These are phyloP conservation scores for Puccinia sorghi DNA, from an alignment of 1,284 basidiomycete species.

Conservation along the genomic window DNA sequence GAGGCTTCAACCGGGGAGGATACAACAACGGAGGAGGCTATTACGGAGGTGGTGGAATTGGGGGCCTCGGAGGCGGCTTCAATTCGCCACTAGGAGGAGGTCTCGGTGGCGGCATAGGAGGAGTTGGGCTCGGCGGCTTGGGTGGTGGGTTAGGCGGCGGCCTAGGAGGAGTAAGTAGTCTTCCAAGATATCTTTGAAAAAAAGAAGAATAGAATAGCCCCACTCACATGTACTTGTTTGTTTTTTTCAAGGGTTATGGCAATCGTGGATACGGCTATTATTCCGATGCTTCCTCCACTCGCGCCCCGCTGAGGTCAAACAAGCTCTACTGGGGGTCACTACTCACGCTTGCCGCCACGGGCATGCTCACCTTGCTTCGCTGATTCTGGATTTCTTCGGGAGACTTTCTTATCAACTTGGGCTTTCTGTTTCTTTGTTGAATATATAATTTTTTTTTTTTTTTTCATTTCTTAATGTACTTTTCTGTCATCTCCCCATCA, in stretches of 20 bases:
- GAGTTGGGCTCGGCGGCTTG: not conserved
- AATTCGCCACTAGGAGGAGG: not conserved
- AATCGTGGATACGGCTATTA: not conserved
- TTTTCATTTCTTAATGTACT: not conserved
- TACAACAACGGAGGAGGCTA: not conserved
- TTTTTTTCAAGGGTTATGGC: not conserved
- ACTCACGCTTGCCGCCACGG: not conserved
- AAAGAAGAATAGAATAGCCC: not conserved
- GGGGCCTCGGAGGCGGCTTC: not conserved
- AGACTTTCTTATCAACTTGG: not conserved
- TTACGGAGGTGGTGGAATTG: not conserved
- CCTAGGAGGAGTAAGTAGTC: not conserved
- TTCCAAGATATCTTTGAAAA: too few relatives aligned
- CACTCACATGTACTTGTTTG: not conserved
- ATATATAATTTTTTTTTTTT: not conserved
- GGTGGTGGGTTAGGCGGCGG: not conserved
- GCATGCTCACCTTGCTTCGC: not conserved
- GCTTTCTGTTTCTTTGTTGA: slow-evolving; percentile 3
- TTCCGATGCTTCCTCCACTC: slow-evolving; percentile 3
- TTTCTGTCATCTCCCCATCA: not conserved
- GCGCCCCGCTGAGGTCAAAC: not conserved
- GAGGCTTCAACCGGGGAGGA: too few relatives aligned
- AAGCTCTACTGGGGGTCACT: not conserved
- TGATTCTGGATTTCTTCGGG: too few relatives aligned
- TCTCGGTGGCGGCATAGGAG: not conserved